Base-by-base conservation (phyloP, 768 basidiomycete species). In the Lyophyllum decastes region DNA sequence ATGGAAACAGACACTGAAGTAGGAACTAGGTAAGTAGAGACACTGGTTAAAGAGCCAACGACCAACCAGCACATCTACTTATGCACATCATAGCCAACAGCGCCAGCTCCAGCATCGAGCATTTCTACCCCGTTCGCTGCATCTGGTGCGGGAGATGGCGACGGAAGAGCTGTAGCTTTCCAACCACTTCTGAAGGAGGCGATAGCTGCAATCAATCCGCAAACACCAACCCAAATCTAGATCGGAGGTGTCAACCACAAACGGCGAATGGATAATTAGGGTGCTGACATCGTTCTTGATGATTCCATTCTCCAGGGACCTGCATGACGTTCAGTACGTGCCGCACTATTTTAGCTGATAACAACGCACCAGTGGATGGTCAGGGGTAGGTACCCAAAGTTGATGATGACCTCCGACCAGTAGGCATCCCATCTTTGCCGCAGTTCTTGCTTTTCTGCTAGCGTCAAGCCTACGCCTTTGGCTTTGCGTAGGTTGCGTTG, bases 291-390 rank as follows among this genome's bases (percentile, higher is more conserved):
- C 83, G 64, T 85, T 84, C 54, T 78, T 77, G 63, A 90, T 86
- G 4, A 90, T 65, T n/a, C 88, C 89, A 26, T 78, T 76, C 62
- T 87, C 78, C 50, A 86, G 61, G 9, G 90, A 92, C 88, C 90
- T 92, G 49, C 24, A 22, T 35, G 26, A 27, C n/a, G 4, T 30
- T 49, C n/a, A 55, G 14, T 47, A 38, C 52, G 45, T 48, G 49
- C 41, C 4, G 22, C 21, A 26, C 14, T 53, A 8, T n/a, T 46
- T 38, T n/a, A 21, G 44, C n/a, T 6, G 9, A 48, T 17, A 25
- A 35, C 8, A 14, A 59, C 82, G 53, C 61, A 92, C 94, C 92
- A 94, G 68, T 96, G 94, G 55, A 93, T 70, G 2, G 93, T 90
- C 49, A 92, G 70, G 3, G 93, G 94, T n/a, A 94, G 73, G 67